Base-by-base conservation (phyloP, 1,284 basidiomycete genomes). In the Marasmius fiardii region DNA sequence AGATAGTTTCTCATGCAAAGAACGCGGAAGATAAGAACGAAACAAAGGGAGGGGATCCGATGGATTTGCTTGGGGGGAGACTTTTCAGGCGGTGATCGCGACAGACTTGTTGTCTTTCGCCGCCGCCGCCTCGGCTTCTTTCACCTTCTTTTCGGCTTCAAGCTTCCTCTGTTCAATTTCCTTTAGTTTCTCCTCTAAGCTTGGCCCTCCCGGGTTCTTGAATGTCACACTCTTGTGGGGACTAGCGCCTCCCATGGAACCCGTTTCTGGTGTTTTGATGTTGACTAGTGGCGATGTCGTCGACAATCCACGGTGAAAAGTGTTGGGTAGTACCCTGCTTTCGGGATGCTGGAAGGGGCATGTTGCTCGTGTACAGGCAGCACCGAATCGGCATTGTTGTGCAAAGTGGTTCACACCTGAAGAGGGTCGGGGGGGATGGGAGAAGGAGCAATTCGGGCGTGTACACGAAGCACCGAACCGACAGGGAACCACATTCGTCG, bases 311-410 rank as follows among this genome's bases (percentile, higher is more conserved):
- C 87, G 85, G 64, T 92, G 88, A 78, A 92, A 92, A 4, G 83
- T 74, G 1, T 81, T 78, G 1, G 90, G 90, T 2, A 91, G 74
- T 6, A 89, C 87, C 11, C 90, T 85, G 7, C 86, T 87, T 51
- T 88, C 84, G 0, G 91, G 91, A 64, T 93, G 91, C 62, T 88
- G 83, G 76, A 84, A 93, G 4, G 81, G 71, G 66, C 91, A 93
- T 48, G 80, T 76, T 14, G 84, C 81, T 51, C 88, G 83, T 8
- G 91, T 93, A 68, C 91, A 93, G n/a, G 70, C 79, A 1, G 86
- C 72, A 20, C 88, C 91, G 61, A 89, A 93, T 49, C 85, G 82
- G 68, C 91, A 93, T 26, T 80, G 81, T 54, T 78, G 77, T 12
- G 72, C 62, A 57, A 71, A 71, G 59, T 77, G 74, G 44, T 64